These are phyloP conservation scores for Pulveroboletus sp. DNA, from an alignment of 1,284 basidiomycete species.

Conservation along the genomic window DNA sequence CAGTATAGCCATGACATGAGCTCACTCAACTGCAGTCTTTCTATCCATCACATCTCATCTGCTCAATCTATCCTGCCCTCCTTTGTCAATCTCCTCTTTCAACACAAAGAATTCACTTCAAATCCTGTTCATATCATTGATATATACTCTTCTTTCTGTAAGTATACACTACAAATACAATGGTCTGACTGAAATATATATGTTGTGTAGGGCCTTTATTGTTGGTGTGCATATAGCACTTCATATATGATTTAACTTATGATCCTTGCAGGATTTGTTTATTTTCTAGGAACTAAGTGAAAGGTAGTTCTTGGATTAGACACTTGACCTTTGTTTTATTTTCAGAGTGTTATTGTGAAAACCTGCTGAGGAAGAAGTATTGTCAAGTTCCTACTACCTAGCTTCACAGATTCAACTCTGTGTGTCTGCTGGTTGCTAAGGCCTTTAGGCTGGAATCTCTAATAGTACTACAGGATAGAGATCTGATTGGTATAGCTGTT, in stretches of 20 bases:
- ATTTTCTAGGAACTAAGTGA: background rate
- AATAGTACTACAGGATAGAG: background rate
- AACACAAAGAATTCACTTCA: no score
- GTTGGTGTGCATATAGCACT: background rate
- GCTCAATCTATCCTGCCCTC: no score
- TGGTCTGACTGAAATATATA: no score
- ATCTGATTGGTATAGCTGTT: background rate
- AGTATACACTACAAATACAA: no score
- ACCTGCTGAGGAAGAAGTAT: background rate
- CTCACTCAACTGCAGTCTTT: no score
- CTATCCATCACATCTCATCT: no score
- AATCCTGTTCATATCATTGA: no score
- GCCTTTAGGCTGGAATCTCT: background rate
- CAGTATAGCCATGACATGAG: no score
- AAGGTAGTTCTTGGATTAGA: background rate
- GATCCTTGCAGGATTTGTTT: no score
- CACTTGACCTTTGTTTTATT: background rate
- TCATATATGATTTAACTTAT: no score
- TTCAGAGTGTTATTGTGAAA: background rate
- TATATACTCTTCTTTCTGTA: no score
- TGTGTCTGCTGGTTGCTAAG: slow-evolving; percentile 10
- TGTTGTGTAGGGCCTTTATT: background rate
- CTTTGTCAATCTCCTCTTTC: no score
- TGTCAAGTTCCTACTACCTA: slow-evolving; percentile 15
- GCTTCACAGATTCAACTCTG: slow-evolving; percentile 20